Evolutionary conservation across 164 flowering plant species (phyloP).

Genomic region (Sextonia rubra): DNA sequence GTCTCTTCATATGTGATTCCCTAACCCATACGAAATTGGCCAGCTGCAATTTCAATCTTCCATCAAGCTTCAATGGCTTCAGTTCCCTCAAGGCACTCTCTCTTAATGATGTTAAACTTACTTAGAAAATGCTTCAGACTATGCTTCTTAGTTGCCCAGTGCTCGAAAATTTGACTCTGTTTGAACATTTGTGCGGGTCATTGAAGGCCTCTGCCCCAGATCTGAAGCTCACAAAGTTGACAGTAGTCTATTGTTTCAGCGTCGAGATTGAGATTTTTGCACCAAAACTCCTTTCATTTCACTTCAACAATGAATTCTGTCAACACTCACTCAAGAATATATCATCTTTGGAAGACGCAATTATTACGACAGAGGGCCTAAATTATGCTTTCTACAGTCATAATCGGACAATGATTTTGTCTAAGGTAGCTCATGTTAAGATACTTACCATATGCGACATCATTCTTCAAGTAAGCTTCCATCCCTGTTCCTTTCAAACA

Average conservation of each 20-base stretch:
- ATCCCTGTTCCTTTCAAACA: background rate
- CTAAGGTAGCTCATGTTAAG: background rate
- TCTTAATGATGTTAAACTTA: background rate
- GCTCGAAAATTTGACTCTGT: slow-evolving; percentile 6
- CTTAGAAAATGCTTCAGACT: slow-evolving; percentile 2
- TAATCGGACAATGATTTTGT: background rate
- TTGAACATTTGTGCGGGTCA: background rate
- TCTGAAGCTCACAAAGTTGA: slow-evolving; percentile 8
- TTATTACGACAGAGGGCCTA: background rate
- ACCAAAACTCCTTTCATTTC: slow-evolving; percentile 10
- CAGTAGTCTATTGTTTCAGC: slow-evolving; percentile 1
- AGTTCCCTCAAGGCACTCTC: slow-evolving; percentile 10
- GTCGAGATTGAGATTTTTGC: background rate
- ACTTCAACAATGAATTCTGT: background rate
- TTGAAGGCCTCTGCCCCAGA: slow-evolving; percentile 7
- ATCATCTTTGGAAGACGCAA: background rate
- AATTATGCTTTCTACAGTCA: background rate
- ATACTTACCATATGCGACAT: slow-evolving; percentile 2
- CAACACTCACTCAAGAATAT: background rate
- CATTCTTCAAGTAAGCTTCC: slow-evolving; percentile 1
- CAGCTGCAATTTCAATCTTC: slow-evolving; percentile 4
- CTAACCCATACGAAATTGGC: slow-evolving; percentile 4
- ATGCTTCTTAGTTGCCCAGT: background rate
- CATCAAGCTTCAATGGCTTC: slow-evolving; percentile 6
- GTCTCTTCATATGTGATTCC: slow-evolving; percentile 4